These are phyloP conservation scores for Penicillium sp. DNA, from an alignment of 2,329 filamentous ascomycete genomes.

Conservation along the genomic window DNA sequence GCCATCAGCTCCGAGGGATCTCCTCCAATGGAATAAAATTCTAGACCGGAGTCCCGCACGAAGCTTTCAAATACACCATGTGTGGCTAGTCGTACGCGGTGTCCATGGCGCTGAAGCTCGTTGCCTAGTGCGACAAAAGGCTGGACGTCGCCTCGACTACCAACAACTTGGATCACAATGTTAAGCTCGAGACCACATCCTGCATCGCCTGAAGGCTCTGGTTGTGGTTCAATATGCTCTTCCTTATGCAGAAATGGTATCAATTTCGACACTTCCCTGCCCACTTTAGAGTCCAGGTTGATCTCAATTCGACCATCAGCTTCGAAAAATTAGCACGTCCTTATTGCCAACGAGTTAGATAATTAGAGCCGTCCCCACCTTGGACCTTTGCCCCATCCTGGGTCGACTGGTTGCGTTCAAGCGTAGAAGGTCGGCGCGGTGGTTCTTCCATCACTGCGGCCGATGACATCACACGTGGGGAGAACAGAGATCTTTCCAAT, in stretches of 20 bases:
- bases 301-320: constrained; percentile 26
- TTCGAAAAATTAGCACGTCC: neutral
- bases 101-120: constrained; percentile 51
- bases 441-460: constrained; percentile 2
- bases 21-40: constrained; percentile 57
- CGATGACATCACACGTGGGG: constrained; percentile 7
- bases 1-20: constrained; percentile 53
- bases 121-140: constrained; percentile 59
- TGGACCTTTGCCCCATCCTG: neutral
- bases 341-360: fast-evolving
- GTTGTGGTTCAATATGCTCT: neutral
- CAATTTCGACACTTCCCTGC: constrained; percentile 18
- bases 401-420: neutral
- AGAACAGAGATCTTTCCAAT: neutral
- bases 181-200: constrained; percentile 38
- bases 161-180: constrained; percentile 57
- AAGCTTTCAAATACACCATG: constrained; percentile 55
- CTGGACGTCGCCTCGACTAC: constrained; percentile 57
- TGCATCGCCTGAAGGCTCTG: neutral
- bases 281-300: constrained; percentile 24
- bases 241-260: constrained; percentile 12
- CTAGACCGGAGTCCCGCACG: constrained; percentile 50
- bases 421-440: neutral
- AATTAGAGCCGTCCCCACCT: neutral
- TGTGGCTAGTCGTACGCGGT: constrained; percentile 58